Evolutionary conservation across 2,329 filamentous ascomycete species (phyloP).

Genomic region (Phyllosticta citriasiana): DNA sequence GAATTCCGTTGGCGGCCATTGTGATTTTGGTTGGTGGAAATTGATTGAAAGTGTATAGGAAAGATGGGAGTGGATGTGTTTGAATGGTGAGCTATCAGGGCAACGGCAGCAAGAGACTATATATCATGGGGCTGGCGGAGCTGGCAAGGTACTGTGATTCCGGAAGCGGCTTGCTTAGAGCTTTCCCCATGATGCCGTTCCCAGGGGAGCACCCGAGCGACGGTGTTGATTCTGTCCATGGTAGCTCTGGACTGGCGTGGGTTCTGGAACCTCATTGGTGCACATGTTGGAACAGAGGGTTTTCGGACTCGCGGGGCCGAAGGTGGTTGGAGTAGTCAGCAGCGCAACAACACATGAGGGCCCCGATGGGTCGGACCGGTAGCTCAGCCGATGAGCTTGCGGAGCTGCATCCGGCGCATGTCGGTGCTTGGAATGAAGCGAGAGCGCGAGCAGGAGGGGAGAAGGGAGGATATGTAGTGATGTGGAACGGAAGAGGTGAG

Average conservation of each 20-base stretch:
- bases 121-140: background rate
- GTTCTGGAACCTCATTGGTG: background rate
- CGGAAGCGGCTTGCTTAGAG: background rate
- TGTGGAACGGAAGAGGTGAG: background rate
- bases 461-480: background rate
- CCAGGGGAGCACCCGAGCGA: background rate
- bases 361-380: background rate
- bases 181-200: background rate
- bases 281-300: background rate
- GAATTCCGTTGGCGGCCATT: slow-evolving; percentile 29
- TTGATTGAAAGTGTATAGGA: slow-evolving; percentile 2
- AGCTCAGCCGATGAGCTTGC: background rate
- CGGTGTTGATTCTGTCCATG: background rate
- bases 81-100: background rate
- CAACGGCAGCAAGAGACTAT: background rate
- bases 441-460: background rate
- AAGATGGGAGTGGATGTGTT: background rate
- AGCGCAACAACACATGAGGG: background rate
- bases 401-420: background rate
- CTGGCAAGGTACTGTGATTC: background rate
- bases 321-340: slow-evolving; percentile 1
- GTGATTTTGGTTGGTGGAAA: slow-evolving; percentile 15
- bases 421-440: slow-evolving; percentile 5
- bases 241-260: background rate
- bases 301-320: slow-evolving; percentile 11